phyloP scores from a whole-genome alignment of 2,329 filamentous ascomycete genomes.

The Epichloe aotearoae region DNA sequence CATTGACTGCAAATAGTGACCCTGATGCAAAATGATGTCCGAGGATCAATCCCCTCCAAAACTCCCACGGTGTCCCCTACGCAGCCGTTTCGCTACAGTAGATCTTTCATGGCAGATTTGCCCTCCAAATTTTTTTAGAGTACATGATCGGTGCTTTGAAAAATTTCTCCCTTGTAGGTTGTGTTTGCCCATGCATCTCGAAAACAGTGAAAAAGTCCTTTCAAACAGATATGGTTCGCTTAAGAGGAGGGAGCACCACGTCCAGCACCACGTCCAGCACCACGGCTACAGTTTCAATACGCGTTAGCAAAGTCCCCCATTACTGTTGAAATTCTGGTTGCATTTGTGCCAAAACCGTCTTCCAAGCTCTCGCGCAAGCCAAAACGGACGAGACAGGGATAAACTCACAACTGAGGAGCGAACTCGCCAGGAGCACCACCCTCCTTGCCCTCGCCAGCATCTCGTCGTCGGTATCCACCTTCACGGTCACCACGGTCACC shows the following conservation, averaged over 20 bases:
- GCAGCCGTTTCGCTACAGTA: conserved; percentile 17
- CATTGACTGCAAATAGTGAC: conserved; percentile 26
- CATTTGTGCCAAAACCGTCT: too few relatives aligned
- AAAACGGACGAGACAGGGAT: neutral
- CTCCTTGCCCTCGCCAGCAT: conserved; percentile 79
- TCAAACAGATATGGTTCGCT: conserved; percentile 27
- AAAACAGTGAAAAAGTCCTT: conserved; percentile 26
- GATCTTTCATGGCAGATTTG: conserved; percentile 24
- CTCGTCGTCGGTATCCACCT: conserved; percentile 86
- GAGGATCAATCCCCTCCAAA: conserved; percentile 32
- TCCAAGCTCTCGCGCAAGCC: neutral
- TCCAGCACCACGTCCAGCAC: conserved; percentile 71
- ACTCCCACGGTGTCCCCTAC: conserved; percentile 31
- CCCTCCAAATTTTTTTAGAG: conserved; percentile 30
- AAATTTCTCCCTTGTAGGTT: neutral
- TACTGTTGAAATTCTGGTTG: too few relatives aligned
- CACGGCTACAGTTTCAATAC: conserved; percentile 43
- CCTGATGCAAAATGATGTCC: conserved; percentile 35
- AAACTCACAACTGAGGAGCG: conserved; percentile 71
- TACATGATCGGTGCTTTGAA: conserved; percentile 28
- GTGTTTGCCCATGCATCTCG: conserved; percentile 28
- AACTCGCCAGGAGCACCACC: conserved; percentile 86
- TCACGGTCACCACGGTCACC: conserved; percentile 59
- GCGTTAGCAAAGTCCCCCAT: neutral
- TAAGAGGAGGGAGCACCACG: conserved; percentile 59